These are phyloP conservation scores for Clitopilus hobsonii DNA, from an alignment of 768 basidiomycete genomes.

Conservation along the genomic window DNA sequence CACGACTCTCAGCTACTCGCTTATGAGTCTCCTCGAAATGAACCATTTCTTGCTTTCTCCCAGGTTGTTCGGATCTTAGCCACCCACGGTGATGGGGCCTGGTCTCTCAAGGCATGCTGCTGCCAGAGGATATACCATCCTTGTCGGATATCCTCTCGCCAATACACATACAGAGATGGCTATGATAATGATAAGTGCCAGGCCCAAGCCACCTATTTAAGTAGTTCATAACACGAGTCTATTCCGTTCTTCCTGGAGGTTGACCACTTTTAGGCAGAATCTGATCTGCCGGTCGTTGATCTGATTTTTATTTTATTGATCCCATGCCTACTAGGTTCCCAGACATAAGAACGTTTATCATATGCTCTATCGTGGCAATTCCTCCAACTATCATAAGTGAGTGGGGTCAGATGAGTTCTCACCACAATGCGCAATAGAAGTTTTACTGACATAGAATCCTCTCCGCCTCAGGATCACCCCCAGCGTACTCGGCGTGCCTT, in stretches of 20 bases:
- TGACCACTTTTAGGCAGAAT: background rate
- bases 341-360: background rate
- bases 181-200: slow-evolving; percentile 30
- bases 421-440: background rate
- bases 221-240: background rate
- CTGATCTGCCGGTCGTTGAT: background rate
- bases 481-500: background rate
- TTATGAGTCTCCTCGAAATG: background rate
- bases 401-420: background rate
- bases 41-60: background rate
- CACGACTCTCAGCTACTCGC: slow-evolving; percentile 19
- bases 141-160: too few species aligned
- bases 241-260: background rate
- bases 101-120: background rate
- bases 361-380: background rate
- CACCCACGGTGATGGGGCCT: slow-evolving; percentile 44
- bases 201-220: background rate
- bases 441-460: background rate
- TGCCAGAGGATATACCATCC: too few species aligned
- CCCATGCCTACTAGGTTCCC: background rate
- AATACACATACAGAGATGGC: too few species aligned
- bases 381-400: background rate
- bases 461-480: background rate
- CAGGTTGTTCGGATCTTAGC: slow-evolving; percentile 32
- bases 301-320: background rate